Conservation (phyloP, 2,329 filamentous ascomycete species). For the Fusarium chaquense region DNA sequence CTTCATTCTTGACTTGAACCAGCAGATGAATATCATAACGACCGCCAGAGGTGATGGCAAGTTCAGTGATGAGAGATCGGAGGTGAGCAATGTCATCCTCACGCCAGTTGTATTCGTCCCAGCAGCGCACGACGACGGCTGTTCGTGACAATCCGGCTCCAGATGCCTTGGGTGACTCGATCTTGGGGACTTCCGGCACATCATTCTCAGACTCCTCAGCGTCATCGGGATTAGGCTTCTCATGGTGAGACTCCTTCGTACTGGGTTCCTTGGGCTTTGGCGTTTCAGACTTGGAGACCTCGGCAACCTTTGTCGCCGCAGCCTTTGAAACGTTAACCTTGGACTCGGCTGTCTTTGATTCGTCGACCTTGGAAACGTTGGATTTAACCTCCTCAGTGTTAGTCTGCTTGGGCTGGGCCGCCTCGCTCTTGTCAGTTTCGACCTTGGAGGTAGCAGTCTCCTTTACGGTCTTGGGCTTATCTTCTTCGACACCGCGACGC, state of each 20-base stretch:
- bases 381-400: slow-evolving; percentile 11
- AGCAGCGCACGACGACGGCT: slow-evolving; percentile 84
- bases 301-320: slow-evolving; percentile 5
- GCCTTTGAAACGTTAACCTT: not conserved
- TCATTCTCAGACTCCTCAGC: not conserved
- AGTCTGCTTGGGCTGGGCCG: not conserved
- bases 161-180: slow-evolving; percentile 5
- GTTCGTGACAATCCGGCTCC: slow-evolving; percentile 59
- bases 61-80: slow-evolving; percentile 84
- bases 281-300: slow-evolving; percentile 9
- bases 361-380: not conserved
- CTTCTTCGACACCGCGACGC: slow-evolving; percentile 30
- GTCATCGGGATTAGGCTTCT: slow-evolving; percentile 19
- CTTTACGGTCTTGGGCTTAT: slow-evolving; percentile 22
- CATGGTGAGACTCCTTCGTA: slow-evolving; percentile 6
- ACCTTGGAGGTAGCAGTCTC: slow-evolving; percentile 30
- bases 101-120: slow-evolving; percentile 83
- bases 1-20: slow-evolving; percentile 84
- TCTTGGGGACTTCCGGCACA: slow-evolving; percentile 2
- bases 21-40: slow-evolving; percentile 90
- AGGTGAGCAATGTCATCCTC: slow-evolving; percentile 85
- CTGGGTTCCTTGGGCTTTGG: slow-evolving; percentile 2
- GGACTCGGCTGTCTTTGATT: slow-evolving; percentile 1
- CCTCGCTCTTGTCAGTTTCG: slow-evolving; percentile 13
- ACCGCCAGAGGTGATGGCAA: slow-evolving; percentile 82